A percentile compares a stretch with the other conserved stretches of the same genome.
phyloP scores from a whole-genome alignment of 1,284 basidiomycete species.

The Ustilago vetiveriae region DNA sequence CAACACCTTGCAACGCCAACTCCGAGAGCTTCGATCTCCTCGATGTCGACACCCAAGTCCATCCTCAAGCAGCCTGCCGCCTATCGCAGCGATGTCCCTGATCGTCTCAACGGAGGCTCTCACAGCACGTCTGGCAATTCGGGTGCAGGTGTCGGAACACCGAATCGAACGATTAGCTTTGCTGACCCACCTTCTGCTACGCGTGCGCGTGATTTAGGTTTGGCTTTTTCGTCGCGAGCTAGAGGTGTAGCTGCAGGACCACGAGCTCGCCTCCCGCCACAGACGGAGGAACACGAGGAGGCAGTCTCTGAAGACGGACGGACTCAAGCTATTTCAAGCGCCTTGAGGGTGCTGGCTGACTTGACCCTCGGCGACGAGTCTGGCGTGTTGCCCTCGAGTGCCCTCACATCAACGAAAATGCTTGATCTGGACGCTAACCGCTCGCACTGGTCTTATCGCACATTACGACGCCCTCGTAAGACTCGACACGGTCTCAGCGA shows the following conservation, averaged over 20 bases:
- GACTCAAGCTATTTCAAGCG: constrained; percentile 33
- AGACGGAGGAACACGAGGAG: constrained; percentile 3
- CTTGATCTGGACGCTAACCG: constrained; percentile 21
- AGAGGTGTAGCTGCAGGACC: not conserved
- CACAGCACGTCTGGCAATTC: constrained; percentile 19
- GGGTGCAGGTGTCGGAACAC: constrained; percentile 25
- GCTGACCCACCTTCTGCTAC: constrained; percentile 31
- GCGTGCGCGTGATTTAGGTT: constrained; percentile 29
- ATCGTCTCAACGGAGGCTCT: constrained; percentile 11
- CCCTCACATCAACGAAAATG: constrained; percentile 15
- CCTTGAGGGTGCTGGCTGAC: constrained; percentile 36
- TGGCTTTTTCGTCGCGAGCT: constrained; percentile 13
- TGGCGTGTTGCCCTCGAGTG: not conserved
- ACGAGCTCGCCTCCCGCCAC: constrained; percentile 6
- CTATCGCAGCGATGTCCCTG: constrained; percentile 11
- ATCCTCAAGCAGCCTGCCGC: constrained; percentile 41
- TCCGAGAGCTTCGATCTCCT: constrained; percentile 22
- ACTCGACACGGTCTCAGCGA: constrained; percentile 5
- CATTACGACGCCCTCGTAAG: constrained; percentile 33
- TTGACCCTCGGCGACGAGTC: constrained; percentile 37
- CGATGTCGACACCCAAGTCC: constrained; percentile 37
- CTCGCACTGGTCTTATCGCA: constrained; percentile 44
- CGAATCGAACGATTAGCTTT: constrained; percentile 48
- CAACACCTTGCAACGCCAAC: constrained; percentile 30
- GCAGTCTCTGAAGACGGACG: constrained; percentile 20